Base-by-base conservation (phyloP, 129 eudicot species). In the Artemisia argyi region DNA sequence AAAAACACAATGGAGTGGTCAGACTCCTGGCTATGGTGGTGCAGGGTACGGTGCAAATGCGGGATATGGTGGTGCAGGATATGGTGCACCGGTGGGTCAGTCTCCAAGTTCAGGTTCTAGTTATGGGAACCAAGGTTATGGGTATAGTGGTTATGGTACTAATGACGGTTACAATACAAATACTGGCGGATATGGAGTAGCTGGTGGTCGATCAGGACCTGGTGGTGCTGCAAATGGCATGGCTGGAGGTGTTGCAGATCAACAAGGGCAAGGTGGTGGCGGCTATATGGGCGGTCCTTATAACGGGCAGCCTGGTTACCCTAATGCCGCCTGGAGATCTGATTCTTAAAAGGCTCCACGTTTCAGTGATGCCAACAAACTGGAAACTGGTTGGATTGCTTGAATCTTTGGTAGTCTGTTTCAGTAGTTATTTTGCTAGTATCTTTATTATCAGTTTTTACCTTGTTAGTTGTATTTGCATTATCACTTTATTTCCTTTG, bases 41-140 rank as follows among this genome's bases (percentile, higher is more conserved):
- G 61, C 78, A 11, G 65, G 87, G 82, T 77, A 73, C 67, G 58
- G 56, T 24, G 65, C 61, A 22, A 58, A 42, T 0, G 75, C 72
- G 12, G 86, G 76, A 10, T 63, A 75, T 62, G 84, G 82, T 30
- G 79, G 84, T 12, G 77, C 54, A 10, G 81, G 54, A 11, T 56
- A 72, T 66, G 81, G 80, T 49, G 82, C 83, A 50, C 78, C 81
- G 9, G 57, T 75, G 13, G 88, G 88, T 68, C 85, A 76, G 46
- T 74, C 88, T 57, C 85, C 88, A 49, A 75, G 88, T 71, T 82
- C 83, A 13, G 85, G 73, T 65, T 72, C 81, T 42, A 53, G 76
- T 35, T 83, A 83, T 83, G 87, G 85, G 50, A 82, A 74, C 73
- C 88, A 84, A 84, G 83, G 78, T 61, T 84, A 80, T 62, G 89